A percentile compares a stretch with the other conserved stretches of the same genome.
Evolutionary conservation across 345 rosid genomes (phyloP).

Genomic region (Populus alba): DNA sequence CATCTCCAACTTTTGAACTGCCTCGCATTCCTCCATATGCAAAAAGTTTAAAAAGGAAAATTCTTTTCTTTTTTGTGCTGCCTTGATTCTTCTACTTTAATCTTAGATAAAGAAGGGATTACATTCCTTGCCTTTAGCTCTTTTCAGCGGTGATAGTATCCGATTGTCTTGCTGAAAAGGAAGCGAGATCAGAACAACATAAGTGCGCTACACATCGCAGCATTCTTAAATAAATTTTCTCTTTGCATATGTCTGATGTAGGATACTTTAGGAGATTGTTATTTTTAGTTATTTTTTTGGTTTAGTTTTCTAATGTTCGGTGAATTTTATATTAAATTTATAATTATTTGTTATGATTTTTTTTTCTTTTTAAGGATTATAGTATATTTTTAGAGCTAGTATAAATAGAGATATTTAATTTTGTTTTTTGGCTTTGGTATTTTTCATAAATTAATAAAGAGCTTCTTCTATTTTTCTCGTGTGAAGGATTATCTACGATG

Average conservation of each 20-base stretch:
- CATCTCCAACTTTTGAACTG: conserved; percentile 9
- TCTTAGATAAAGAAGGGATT: conserved; percentile 40
- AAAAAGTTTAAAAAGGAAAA: conserved; percentile 17
- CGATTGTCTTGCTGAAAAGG: neutral
- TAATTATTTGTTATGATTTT: too few species aligned
- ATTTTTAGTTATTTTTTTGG: too few species aligned
- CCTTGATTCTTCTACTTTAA: conserved; percentile 25
- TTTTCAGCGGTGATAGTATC: conserved; percentile 9
- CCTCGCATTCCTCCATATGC: conserved; percentile 20
- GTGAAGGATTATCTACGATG: too few species aligned
- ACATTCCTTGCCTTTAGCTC: conserved; percentile 34
- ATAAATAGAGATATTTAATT: too few species aligned
- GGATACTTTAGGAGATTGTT: too few species aligned
- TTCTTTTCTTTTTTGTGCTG: conserved; percentile 23
- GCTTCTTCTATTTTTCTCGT: too few species aligned
- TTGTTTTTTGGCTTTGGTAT: too few species aligned
- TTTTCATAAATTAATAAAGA: too few species aligned
- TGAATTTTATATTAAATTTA: too few species aligned
- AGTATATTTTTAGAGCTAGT: too few species aligned
- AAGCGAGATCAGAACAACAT: neutral
- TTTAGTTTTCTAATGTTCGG: too few species aligned
- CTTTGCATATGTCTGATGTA: neutral
- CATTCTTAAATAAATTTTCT: neutral
- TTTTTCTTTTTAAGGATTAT: too few species aligned
- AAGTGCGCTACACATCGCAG: neutral